Evolutionary conservation across 2,329 filamentous ascomycete genomes (phyloP), one percentile per base, ranked within the genome.

Genomic region (Teratosphaeria viscida): DNA sequence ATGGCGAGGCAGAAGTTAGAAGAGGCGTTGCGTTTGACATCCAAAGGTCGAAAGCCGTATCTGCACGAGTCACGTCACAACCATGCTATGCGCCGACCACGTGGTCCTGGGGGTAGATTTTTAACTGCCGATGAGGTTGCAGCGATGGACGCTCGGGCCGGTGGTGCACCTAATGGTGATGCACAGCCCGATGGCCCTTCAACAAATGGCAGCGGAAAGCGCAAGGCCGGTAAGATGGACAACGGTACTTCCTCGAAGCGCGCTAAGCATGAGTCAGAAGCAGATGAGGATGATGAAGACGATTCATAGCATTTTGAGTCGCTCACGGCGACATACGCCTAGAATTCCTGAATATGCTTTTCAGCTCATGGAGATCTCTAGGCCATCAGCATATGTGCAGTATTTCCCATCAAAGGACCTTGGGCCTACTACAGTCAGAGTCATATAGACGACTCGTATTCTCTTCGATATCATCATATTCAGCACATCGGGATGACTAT

Each of bases 51-150:
- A 39, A 97, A 96, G 76, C 94, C 94, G 3, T 99, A 99, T 70
- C 81, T 99, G 35, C 94, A 99, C 76, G 94, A 99, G 73, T 97
- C 92, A 29, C 84, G 94, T 70, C 94, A 99, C 74, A 97, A 97
- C 71, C 94, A 99, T 74, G 94, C 94, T 10, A 99, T 99, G 94
- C 86, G 94, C 60, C 82, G 94, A 68, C 94, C 94, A 32, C 85
- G 94, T 72, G 94, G 94, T 16, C 94, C 94, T 0, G 94, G 94
- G 57, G 94, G 94, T 26, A 87, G 94, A 27, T 99, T 99, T 80
- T 78, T 99, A 73, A 99, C 94, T 0, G 92, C 94, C 1, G 94
- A 97, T 60, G 94, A 99, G 73, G 92, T 96, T 3, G 90, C 91
- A 5, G 87, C 88, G 56, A 91, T 96, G 79, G 92, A 96, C 26